Conservation (phyloP, 257 asterid genomes). For the Solanum raphanifolium region DNA sequence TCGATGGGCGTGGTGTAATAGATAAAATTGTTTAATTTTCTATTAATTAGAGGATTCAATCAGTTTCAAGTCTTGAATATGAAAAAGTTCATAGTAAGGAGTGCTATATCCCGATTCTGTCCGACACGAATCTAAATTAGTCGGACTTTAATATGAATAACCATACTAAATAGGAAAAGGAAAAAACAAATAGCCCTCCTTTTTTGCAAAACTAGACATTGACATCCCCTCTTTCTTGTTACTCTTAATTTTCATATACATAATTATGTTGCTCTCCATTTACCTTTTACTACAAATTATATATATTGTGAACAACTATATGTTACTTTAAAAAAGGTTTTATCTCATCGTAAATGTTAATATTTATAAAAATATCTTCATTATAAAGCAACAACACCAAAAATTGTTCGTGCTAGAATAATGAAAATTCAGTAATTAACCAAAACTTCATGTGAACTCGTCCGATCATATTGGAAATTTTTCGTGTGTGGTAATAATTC, state of each 20-base stretch:
- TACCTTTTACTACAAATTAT: background rate
- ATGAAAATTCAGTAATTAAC: background rate
- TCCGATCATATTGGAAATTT: background rate
- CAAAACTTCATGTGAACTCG: background rate
- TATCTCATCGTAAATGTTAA: background rate
- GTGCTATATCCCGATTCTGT: rapidly evolving
- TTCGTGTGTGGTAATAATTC: background rate
- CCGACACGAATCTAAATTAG: rapidly evolving
- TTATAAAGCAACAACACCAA: background rate
- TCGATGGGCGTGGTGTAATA: background rate
- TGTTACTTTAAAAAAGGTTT: background rate
- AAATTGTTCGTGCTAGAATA: background rate
- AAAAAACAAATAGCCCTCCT: background rate
- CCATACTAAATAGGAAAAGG: background rate
- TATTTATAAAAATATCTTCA: background rate
- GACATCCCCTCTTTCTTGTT: background rate
- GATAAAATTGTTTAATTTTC: background rate
- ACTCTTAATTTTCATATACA: background rate
- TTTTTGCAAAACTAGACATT: background rate
- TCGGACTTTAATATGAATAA: background rate
- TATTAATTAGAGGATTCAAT: background rate
- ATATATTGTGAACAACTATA: background rate
- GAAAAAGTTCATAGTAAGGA: background rate
- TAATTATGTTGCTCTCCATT: background rate
- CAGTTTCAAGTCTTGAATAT: background rate